A percentile compares a stretch with the other conserved stretches of the same genome.
Evolutionary conservation across 2,329 filamentous ascomycete genomes (phyloP).

Genomic region (Cercospora canescens): DNA sequence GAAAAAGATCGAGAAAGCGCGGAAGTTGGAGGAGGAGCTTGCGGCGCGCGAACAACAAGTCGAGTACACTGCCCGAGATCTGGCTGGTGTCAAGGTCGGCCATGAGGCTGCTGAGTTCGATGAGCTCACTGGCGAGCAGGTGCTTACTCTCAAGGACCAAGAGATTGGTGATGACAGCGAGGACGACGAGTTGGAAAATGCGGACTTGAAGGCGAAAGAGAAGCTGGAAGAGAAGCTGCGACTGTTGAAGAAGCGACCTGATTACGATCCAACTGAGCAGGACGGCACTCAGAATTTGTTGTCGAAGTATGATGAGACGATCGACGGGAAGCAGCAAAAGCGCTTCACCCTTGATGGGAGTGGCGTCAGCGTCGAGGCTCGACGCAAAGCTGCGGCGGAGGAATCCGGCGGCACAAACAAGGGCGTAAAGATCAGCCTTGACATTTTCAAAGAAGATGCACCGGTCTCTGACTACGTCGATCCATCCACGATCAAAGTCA

Average conservation of each 20-base stretch:
- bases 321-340: conserved; percentile 83
- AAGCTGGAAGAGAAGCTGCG: conserved; percentile 74
- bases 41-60: conserved; percentile 69
- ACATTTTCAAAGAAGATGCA: conserved; percentile 65
- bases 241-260: conserved; percentile 84
- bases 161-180: conserved; percentile 78
- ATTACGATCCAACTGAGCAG: conserved; percentile 81
- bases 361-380: conserved; percentile 68
- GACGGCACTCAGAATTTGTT: conserved; percentile 69
- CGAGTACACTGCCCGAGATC: conserved; percentile 81
- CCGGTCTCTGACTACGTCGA: conserved; percentile 87
- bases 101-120: conserved; percentile 83
- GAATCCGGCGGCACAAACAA: conserved; percentile 62
- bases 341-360: conserved; percentile 81
- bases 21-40: conserved; percentile 71
- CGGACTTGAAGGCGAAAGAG: conserved; percentile 70
- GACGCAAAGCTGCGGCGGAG: conserved; percentile 41
- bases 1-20: conserved; percentile 78
- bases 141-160: conserved; percentile 91
- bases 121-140: conserved; percentile 73
- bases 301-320: conserved; percentile 93
- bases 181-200: conserved; percentile 85
- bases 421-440: conserved; percentile 72
- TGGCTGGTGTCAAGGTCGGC: conserved; percentile 87
- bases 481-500: conserved; percentile 82